Base-by-base conservation (phyloP, 2,329 filamentous ascomycete species). In the Coleophoma cylindrospora region DNA sequence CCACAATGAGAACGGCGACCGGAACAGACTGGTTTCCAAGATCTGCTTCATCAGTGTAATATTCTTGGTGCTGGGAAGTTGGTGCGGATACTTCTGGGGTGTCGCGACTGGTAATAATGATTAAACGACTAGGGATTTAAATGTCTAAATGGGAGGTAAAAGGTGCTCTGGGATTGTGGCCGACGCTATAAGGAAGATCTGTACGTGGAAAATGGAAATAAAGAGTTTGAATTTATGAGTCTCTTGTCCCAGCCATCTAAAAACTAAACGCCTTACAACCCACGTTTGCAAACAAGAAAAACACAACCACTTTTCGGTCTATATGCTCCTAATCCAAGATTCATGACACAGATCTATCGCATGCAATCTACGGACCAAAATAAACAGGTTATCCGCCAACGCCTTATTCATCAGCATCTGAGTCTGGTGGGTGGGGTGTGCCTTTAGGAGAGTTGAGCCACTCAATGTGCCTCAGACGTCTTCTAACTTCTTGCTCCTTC, bases 401-500 rank as follows among this genome's bases (percentile, higher is more conserved):
- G 27, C 27, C 27, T 38, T 38, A 38, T 8, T 44, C 41, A 10
- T 66, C 63, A 19, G 64, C 63, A 47, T 65, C 63, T 7, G 62
- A 63, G 50, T 66, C 61, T 49, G 56, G 50, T 19, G 60, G 61
- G 34, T 62, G 60, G 34, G 63, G 63, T 33, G 63, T 66, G n/a
- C 62, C 63, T 50, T 65, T 65, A 19, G 63, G 61, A 43, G 61
- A 63, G 51, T 61, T 64, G 46, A 64, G 61, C 63, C 87, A 88
- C 67, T 86, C 80, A 61, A 88, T 86, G 71, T 99, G 91, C 62
- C 94, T 83, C 70, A 97, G 75, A 61, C 94, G 80, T 59, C 92
- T 82, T 57, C 95, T 80, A 40, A 87, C 87, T 72, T 97, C 92
- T 17, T 87, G 80, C 69, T 99, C 94, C 81, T 99, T 99, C 67